Conservation (phyloP, 768 basidiomycete species). For the Trametes elegans region DNA sequence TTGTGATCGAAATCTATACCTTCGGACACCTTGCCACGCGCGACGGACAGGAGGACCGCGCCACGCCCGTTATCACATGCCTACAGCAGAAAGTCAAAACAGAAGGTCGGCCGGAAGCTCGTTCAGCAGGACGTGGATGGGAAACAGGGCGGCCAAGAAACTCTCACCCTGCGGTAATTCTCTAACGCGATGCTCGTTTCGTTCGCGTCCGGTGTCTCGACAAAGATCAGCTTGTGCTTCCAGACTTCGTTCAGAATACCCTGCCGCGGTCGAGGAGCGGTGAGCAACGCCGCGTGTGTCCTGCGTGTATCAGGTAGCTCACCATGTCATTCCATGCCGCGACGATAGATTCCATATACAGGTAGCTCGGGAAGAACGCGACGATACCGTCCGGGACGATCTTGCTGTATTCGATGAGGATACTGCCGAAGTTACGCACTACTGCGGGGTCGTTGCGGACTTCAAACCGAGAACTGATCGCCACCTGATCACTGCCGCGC, state of each 20-base stretch:
- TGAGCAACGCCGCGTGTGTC: no score
- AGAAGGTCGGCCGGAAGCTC: not conserved
- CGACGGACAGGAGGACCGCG: conserved; percentile 93
- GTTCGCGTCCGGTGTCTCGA: conserved; percentile 98
- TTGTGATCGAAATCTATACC: conserved; percentile 99
- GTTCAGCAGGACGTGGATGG: not conserved
- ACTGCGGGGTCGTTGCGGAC: conserved; percentile 99
- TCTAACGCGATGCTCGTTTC: conserved; percentile 98
- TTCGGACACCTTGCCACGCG: conserved; percentile 98
- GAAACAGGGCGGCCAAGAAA: not conserved
- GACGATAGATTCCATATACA: conserved; percentile 99
- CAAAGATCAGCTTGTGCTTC: conserved; percentile 99
- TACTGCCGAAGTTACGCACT: conserved; percentile 97
- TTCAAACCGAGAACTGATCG: conserved; percentile 97
- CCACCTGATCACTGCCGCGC: conserved; percentile 96
- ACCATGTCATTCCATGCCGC: conserved; percentile 99
- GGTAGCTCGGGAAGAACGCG: conserved; percentile 98
- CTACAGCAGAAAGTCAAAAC: conserved; percentile 37
- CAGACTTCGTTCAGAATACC: conserved; percentile 98
- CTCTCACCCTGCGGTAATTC: conserved; percentile 85
- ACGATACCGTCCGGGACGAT: conserved; percentile 98
- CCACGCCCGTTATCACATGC: conserved; percentile 99
- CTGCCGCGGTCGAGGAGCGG: conserved; percentile 40
- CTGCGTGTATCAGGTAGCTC: no score
- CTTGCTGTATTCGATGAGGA: conserved; percentile 96